Evolutionary conservation across 768 basidiomycete species (phyloP).

Genomic region (Leccinum imitatum): DNA sequence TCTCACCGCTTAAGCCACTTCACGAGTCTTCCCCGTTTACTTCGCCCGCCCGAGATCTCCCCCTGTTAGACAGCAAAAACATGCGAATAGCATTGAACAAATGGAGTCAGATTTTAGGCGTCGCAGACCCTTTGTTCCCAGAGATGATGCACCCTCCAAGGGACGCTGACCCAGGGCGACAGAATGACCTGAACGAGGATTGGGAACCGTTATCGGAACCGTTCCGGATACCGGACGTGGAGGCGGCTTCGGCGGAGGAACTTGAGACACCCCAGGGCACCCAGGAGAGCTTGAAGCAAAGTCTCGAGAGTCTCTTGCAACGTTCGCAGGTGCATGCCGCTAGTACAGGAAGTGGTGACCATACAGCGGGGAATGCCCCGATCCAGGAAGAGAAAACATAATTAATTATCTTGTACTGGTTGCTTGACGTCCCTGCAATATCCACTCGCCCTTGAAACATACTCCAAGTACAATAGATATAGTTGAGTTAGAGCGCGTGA

Average conservation of each 20-base stretch:
- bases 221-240: slow-evolving; percentile 2
- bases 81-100: slow-evolving; percentile 36
- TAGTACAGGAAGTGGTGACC: not conserved
- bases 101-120: slow-evolving; percentile 34
- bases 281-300: slow-evolving; percentile 24
- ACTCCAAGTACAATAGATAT: not conserved
- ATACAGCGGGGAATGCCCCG: not conserved
- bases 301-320: slow-evolving; percentile 21
- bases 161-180: slow-evolving; percentile 5
- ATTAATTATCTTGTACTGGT: slow-evolving; percentile 1
- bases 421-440: slow-evolving; percentile 1
- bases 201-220: slow-evolving; percentile 31
- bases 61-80: slow-evolving; percentile 20
- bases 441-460: not conserved
- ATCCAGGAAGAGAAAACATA: not conserved
- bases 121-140: slow-evolving; percentile 33
- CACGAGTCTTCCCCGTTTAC: slow-evolving; percentile 30
- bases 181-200: slow-evolving; percentile 1
- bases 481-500: not conserved
- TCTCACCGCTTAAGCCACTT: slow-evolving; percentile 31
- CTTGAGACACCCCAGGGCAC: slow-evolving; percentile 5
- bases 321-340: slow-evolving; percentile 5
- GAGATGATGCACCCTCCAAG: slow-evolving; percentile 21
- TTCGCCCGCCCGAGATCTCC: slow-evolving; percentile 13
- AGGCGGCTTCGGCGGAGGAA: not conserved